Conservation (phyloP, 1,139 yeast genomes). For the Kodamaea sp. region DNA sequence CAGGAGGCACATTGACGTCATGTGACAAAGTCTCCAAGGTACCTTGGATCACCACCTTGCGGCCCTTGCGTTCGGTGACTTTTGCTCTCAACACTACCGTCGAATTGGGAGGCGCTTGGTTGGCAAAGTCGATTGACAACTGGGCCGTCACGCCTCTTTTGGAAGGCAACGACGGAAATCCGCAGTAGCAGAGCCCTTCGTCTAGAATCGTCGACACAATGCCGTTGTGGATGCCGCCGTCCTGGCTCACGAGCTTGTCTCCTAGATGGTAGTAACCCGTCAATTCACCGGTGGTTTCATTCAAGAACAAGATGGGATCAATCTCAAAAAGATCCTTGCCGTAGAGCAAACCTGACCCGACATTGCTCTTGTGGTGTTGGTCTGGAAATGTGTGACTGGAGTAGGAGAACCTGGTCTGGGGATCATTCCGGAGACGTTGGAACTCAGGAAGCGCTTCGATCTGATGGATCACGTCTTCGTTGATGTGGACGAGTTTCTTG, state of each 20-base stretch:
- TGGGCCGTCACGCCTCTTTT: constrained; percentile 90
- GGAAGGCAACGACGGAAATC: constrained; percentile 81
- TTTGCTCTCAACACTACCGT: constrained; percentile 69
- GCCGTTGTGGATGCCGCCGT: constrained; percentile 85
- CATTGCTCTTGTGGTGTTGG: constrained; percentile 63
- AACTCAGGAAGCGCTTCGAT: constrained; percentile 37
- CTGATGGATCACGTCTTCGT: constrained; percentile 30
- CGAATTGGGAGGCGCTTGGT: constrained; percentile 67
- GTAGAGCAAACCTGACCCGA: constrained; percentile 64
- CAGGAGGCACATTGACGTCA: constrained; percentile 11
- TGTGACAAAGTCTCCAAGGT: constrained; percentile 48
- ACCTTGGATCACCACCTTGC: constrained; percentile 80
- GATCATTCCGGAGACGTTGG: constrained; percentile 29
- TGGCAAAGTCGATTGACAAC: constrained; percentile 62
- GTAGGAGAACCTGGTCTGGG: constrained; percentile 23
- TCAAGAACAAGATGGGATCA: constrained; percentile 62
- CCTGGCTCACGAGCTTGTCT: constrained; percentile 59
- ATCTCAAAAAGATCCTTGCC: constrained; percentile 64
- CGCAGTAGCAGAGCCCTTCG: constrained; percentile 85
- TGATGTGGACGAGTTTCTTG: constrained; percentile 24
- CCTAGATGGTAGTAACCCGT: constrained; percentile 75
- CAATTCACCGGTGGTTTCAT: constrained; percentile 46
- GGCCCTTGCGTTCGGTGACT: constrained; percentile 67
- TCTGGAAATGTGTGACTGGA: constrained; percentile 55
- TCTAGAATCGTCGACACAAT: constrained; percentile 80